phyloP scores from a whole-genome alignment of 208 protist genomes.

The Spongospora subterranea region DNA sequence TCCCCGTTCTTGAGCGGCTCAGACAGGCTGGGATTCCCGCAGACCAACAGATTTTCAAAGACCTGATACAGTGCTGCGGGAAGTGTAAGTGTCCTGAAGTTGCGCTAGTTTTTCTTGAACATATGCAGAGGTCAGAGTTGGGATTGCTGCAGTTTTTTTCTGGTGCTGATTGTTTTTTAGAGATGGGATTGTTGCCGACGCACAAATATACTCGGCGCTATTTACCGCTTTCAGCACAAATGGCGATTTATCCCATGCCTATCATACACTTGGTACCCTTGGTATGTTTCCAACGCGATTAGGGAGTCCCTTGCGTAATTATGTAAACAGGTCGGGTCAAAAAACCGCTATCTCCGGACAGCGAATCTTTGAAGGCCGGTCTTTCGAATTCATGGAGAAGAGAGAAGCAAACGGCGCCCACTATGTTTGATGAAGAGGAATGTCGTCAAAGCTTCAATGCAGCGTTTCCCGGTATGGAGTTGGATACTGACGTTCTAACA shows the following conservation, averaged over 20 bases:
- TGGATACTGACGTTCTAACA: background rate
- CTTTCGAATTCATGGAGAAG: slow-evolving; percentile 33
- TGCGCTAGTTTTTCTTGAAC: slow-evolving; percentile 24
- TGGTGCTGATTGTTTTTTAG: background rate
- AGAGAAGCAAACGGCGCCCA: background rate
- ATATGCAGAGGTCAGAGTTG: slow-evolving; percentile 37
- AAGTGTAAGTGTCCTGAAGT: slow-evolving; percentile 44
- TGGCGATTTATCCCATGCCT: slow-evolving; percentile 49
- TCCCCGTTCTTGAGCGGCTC: slow-evolving; percentile 5
- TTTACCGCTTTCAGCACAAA: slow-evolving; percentile 53
- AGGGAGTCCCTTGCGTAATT: no score
- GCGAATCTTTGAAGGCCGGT: background rate
- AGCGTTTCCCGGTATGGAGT: slow-evolving; percentile 4
- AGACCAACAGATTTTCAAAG: background rate
- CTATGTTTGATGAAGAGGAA: background rate
- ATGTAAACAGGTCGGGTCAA: no score
- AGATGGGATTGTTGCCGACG: slow-evolving; percentile 46
- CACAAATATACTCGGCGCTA: slow-evolving; percentile 31
- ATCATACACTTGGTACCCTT: slow-evolving; percentile 27
- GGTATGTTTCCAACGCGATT: no score
- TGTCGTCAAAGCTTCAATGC: background rate
- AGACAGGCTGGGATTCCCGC: background rate
- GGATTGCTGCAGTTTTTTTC: background rate
- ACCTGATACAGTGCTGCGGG: background rate
- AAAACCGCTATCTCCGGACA: slow-evolving; percentile 10